Evolutionary conservation across 352 stramenopile genomes (phyloP).

Genomic region (Pythium aquatile): DNA sequence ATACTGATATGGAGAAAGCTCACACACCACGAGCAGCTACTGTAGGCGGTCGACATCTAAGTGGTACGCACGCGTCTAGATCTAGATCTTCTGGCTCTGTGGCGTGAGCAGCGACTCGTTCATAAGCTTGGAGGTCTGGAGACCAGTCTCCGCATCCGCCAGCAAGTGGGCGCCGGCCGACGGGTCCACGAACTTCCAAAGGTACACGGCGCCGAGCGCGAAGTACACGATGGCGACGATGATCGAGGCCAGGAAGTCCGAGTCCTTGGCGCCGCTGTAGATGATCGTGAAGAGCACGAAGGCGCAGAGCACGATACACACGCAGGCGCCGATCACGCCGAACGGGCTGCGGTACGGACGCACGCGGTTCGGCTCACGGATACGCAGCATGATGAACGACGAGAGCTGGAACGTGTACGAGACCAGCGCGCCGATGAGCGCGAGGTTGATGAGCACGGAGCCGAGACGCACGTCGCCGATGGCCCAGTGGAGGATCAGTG

Average conservation of each 20-base stretch:
- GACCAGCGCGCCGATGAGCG: constrained; percentile 55
- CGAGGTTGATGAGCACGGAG: constrained; percentile 64
- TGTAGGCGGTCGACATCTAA: not conserved
- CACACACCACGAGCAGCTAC: not conserved
- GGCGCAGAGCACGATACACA: constrained; percentile 45
- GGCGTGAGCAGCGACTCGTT: constrained; percentile 31
- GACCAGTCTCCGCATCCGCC: constrained; percentile 16
- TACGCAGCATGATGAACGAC: constrained; percentile 58
- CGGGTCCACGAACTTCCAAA: constrained; percentile 18
- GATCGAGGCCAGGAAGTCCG: constrained; percentile 61
- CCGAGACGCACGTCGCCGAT: constrained; percentile 59
- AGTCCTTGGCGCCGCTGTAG: constrained; percentile 51
- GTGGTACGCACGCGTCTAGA: not conserved
- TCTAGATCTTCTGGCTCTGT: constrained; percentile 15
- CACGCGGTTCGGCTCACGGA: constrained; percentile 42
- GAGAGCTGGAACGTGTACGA: constrained; percentile 68
- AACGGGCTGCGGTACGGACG: constrained; percentile 63
- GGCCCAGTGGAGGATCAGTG: constrained; percentile 53
- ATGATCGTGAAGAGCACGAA: constrained; percentile 59
- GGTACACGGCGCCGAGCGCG: constrained; percentile 38
- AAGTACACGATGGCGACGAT: constrained; percentile 50
- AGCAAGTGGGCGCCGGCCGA: constrained; percentile 15
- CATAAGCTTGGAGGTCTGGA: constrained; percentile 20
- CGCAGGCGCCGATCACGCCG: constrained; percentile 44
- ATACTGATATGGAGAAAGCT: not conserved